A percentile compares a stretch with the other conserved stretches of the same genome.
Evolutionary conservation across 2,329 filamentous ascomycete species (phyloP).

Genomic region (Aspergillus sp.): DNA sequence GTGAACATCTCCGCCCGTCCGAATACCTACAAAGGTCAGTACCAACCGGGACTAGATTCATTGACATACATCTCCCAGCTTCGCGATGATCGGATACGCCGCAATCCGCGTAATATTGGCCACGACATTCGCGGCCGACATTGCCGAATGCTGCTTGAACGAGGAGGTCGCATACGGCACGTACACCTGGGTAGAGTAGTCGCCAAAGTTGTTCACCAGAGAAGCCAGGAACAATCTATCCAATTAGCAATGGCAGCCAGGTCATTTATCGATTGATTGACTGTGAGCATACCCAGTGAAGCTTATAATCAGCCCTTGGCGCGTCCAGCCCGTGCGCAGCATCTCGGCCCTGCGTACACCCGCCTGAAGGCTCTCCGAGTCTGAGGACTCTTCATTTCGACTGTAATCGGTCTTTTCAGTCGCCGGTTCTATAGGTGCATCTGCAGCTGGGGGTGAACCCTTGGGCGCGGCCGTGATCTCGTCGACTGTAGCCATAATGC

Average conservation of each 20-base stretch:
- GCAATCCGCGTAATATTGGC: conserved; percentile 25
- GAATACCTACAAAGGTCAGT: conserved; percentile 45
- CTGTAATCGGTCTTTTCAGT: neutral
- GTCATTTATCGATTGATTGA: neutral
- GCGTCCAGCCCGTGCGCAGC: conserved; percentile 21
- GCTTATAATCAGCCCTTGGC: conserved; percentile 17
- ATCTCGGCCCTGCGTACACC: conserved; percentile 23
- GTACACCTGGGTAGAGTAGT: conserved; percentile 25
- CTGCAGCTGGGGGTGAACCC: neutral
- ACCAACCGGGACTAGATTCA: neutral
- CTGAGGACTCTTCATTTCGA: conserved; percentile 10
- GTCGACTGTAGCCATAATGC: neutral
- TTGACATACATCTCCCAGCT: conserved; percentile 22
- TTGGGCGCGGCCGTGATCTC: neutral
- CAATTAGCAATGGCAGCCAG: no score
- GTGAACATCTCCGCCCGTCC: conserved; percentile 61
- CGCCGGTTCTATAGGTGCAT: neutral
- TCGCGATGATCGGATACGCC: conserved; percentile 29
- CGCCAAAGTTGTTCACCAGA: conserved; percentile 21
- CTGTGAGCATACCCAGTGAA: conserved; percentile 15
- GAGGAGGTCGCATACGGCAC: conserved; percentile 23
- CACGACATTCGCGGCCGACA: conserved; percentile 24
- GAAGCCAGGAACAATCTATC: conserved; percentile 21
- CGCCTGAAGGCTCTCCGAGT: conserved; percentile 16
- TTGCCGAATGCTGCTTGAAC: conserved; percentile 26